These are phyloP conservation scores for Spathaspora hagerdaliae DNA, from an alignment of 805 yeast genomes.

Conservation along the genomic window DNA sequence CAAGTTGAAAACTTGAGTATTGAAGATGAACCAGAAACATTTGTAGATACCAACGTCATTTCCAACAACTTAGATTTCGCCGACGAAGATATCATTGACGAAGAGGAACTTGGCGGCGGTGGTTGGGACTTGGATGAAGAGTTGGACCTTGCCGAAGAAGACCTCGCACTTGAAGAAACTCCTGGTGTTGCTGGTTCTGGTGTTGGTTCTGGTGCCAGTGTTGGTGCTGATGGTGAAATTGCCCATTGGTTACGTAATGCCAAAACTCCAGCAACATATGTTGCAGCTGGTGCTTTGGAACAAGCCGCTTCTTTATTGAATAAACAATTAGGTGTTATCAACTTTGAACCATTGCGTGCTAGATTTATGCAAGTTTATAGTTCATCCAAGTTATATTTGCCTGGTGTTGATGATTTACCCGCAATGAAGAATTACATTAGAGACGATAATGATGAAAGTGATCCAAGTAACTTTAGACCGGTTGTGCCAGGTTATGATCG, in stretches of 20 bases:
- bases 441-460: constrained; percentile 56
- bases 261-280: constrained; percentile 84
- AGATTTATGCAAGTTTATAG: constrained; percentile 84
- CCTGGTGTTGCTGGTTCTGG: constrained; percentile 16
- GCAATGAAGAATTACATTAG: constrained; percentile 68
- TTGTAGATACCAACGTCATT: constrained; percentile 10
- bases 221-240: constrained; percentile 53
- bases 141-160: constrained; percentile 48
- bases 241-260: constrained; percentile 86
- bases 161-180: constrained; percentile 7
- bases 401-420: constrained; percentile 71
- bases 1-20: constrained; percentile 63
- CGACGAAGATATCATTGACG: constrained; percentile 19
- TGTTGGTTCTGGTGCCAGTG: constrained; percentile 12
- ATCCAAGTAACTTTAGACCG: constrained; percentile 49
- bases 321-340: constrained; percentile 82
- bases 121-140: constrained; percentile 85
- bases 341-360: constrained; percentile 82
- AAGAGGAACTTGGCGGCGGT: constrained; percentile 54
- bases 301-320: constrained; percentile 90
- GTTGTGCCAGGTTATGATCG: constrained; percentile 68
- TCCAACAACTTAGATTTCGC: constrained; percentile 17
- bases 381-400: constrained; percentile 69
- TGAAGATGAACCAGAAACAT: constrained; percentile 33
- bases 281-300: constrained; percentile 95